Conservation (phyloP, 140 eudicot species). For the Anethum foeniculum region DNA sequence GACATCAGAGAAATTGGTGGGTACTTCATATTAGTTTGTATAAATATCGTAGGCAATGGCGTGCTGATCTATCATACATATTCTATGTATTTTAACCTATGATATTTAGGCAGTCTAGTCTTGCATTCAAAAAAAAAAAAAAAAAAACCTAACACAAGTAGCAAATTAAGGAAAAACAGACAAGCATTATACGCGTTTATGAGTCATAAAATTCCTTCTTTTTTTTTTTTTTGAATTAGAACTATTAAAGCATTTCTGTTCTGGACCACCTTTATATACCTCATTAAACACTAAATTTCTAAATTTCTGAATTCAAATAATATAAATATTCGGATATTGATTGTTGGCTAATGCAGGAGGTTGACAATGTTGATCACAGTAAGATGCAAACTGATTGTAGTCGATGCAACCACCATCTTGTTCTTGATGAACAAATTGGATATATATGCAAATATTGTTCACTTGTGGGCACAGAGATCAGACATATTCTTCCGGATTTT, state of each 20-base stretch:
- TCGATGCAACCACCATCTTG: not conserved
- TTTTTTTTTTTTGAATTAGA: not conserved
- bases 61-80: too few species aligned
- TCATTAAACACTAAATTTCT: not conserved
- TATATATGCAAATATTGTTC: not conserved
- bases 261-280: not conserved
- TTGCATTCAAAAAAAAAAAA: too few species aligned
- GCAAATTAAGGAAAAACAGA: not conserved
- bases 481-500: not conserved
- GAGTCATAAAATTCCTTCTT: not conserved
- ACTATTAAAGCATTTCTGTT: not conserved
- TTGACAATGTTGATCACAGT: not conserved
- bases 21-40: not conserved
- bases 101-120: too few species aligned
- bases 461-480: not conserved
- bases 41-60: not conserved
- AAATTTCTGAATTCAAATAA: not conserved
- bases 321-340: not conserved
- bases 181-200: not conserved
- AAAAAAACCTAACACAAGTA: not conserved
- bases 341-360: slow-evolving; percentile 15
- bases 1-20: not conserved
- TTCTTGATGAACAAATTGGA: slow-evolving; percentile 2
- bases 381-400: slow-evolving; percentile 5
- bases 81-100: too few species aligned